Evolutionary conservation across 2,329 filamentous ascomycete genomes (phyloP).

Genomic region (Colletotrichum sp.): DNA sequence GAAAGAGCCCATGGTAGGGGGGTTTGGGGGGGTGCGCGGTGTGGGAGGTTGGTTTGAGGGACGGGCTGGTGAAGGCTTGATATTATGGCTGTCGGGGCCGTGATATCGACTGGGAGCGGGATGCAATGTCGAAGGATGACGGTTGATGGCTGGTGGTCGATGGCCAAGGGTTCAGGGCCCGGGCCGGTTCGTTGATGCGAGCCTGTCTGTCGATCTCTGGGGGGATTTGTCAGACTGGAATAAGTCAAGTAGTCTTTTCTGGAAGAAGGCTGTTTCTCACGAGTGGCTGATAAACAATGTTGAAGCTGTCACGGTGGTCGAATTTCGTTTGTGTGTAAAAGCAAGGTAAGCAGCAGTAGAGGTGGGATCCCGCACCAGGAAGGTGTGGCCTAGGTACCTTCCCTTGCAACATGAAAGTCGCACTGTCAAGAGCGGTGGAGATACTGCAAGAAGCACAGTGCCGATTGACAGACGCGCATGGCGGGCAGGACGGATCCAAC

Average conservation of each 20-base stretch:
- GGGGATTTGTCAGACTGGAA: neutral
- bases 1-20: neutral
- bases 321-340: neutral
- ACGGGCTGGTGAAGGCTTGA: neutral
- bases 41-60: neutral
- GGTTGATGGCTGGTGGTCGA: neutral
- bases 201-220: neutral
- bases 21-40: neutral
- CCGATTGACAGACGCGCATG: neutral
- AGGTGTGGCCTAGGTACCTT: neutral
- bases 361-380: neutral
- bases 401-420: neutral
- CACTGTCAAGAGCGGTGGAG: neutral
- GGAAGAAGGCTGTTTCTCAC: neutral
- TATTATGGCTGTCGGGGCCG: neutral
- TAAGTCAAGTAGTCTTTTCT: neutral
- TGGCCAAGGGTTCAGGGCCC: neutral
- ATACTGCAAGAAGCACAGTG: neutral
- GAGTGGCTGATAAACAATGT: neutral
- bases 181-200: conserved; percentile 5
- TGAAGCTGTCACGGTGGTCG: neutral
- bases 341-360: neutral
- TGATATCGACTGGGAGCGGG: neutral
- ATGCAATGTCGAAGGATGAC: neutral
- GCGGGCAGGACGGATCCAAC: neutral